Evolutionary conservation across 1,139 yeast genomes (phyloP).

Genomic region (Spathaspora sp.): DNA sequence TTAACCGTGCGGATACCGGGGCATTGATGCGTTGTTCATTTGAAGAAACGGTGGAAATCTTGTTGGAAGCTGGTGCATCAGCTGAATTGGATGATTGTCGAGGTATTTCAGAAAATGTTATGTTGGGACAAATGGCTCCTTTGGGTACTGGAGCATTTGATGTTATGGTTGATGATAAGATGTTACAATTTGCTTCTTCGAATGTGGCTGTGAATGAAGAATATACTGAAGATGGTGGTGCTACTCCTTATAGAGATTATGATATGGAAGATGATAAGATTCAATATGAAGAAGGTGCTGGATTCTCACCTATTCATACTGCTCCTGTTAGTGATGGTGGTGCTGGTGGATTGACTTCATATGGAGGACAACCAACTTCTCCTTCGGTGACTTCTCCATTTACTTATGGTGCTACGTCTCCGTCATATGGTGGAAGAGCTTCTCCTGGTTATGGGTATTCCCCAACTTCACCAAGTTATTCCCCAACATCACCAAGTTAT

Average conservation of each 20-base stretch:
- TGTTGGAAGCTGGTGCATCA: slow-evolving; percentile 96
- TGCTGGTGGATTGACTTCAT: slow-evolving; percentile 90
- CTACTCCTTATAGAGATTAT: slow-evolving; percentile 87
- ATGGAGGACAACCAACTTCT: slow-evolving; percentile 67
- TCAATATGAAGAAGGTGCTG: slow-evolving; percentile 79
- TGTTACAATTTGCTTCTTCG: slow-evolving; percentile 67
- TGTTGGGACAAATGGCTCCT: slow-evolving; percentile 98
- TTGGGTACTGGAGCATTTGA: slow-evolving; percentile 98
- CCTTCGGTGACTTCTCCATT: slow-evolving; percentile 60
- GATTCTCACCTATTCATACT: slow-evolving; percentile 92
- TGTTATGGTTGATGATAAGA: slow-evolving; percentile 89
- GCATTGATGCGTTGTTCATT: slow-evolving; percentile 99
- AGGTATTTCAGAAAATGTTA: slow-evolving; percentile 97
- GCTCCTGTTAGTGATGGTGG: slow-evolving; percentile 80
- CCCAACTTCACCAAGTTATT: slow-evolving; percentile 68
- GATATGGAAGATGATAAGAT: slow-evolving; percentile 77
- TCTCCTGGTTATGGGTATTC: slow-evolving; percentile 39
- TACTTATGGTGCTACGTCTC: slow-evolving; percentile 54
- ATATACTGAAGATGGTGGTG: slow-evolving; percentile 72
- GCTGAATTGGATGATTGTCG: slow-evolving; percentile 98
- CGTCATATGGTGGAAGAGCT: slow-evolving; percentile 24
- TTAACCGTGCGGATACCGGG: slow-evolving; percentile 97
- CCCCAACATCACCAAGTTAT: slow-evolving; percentile 75
- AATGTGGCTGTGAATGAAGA: slow-evolving; percentile 39
- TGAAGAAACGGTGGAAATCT: slow-evolving; percentile 97